Evolutionary conservation across 352 stramenopile species (phyloP), one percentile per base, ranked within the genome.

Genomic region (Globisporangium splendens): DNA sequence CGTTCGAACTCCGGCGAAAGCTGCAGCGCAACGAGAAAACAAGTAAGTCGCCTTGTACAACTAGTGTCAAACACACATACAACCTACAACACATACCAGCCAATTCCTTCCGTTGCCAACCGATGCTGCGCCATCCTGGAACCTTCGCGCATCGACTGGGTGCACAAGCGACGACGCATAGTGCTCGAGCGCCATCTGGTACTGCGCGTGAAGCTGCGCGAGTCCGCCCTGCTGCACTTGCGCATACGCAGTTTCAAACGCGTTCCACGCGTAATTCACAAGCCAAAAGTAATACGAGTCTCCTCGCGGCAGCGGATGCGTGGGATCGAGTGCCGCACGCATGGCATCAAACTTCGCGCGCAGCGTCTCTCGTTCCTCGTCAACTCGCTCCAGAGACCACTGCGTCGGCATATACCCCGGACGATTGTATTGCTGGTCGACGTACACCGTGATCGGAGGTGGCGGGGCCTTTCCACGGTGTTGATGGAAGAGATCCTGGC

Each of bases 401-500:
- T 55, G 54, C 2, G 28, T 63, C 0, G 82, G 82, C 2, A 61
- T 66, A 10, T 67, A 51, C 46, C 57, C 66, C 1, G 72, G 70
- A 15, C 50, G 12, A 47, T 79, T 44, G 51, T 65, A 72, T 39
- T 91, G 82, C 55, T 74, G 56, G 15, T 61, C 70, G 1, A 73
- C 64, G 55, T 83, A 91, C 12, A 91, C 79, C 2, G 77, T 90
- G 50, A 67, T 52, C 0, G 82, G 79, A 8, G 82, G 77, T 12
- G 61, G 68, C 1, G 72, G 59, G 12, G 60, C 11, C 4, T 14
- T 64, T 7, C 62, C 72, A 35, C 61, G 65, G 13, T 78, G 54
- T 44, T 83, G 69, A 13, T 66, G 60, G 28, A 69, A 77, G 20
- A 77, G 47, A 18, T 83, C 70, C 33, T 65, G 57, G 35, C 70